Evolutionary conservation across 2,329 filamentous ascomycete genomes (phyloP).

Genomic region (Cryphonectria radicalis): DNA sequence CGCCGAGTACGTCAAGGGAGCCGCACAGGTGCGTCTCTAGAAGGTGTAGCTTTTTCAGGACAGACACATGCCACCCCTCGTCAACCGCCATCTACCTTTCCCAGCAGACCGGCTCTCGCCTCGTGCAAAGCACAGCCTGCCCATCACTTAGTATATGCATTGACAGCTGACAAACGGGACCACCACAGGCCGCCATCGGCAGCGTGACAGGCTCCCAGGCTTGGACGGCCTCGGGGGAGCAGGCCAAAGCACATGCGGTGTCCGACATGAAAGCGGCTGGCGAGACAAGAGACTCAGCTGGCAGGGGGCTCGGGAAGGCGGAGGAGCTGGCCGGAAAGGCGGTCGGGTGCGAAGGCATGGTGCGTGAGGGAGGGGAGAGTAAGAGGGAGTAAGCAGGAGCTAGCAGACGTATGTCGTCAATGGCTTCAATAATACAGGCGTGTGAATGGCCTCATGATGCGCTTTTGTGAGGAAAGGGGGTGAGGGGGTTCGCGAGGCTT

Average conservation of each 20-base stretch:
- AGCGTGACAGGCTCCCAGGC: conserved; percentile 63
- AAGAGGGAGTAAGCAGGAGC: conserved; percentile 33
- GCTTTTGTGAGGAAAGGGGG: not conserved
- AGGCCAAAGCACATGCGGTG: conserved; percentile 66
- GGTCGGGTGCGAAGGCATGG: conserved; percentile 72
- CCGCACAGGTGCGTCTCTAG: conserved; percentile 58
- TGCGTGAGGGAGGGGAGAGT: conserved; percentile 61
- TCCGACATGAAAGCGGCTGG: conserved; percentile 65
- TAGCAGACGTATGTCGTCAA: not conserved
- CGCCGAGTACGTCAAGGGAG: conserved; percentile 71
- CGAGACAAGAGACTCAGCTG: conserved; percentile 56
- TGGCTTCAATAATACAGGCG: not conserved
- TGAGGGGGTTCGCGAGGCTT: no score
- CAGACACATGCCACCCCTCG: not conserved
- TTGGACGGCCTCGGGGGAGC: conserved; percentile 67
- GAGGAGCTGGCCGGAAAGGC: conserved; percentile 68
- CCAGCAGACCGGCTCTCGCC: no score
- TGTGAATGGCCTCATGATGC: not conserved
- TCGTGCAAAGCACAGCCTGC: not conserved
- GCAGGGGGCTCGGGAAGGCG: conserved; percentile 62
- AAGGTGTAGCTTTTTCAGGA: not conserved
- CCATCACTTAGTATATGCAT: not conserved
- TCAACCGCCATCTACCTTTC: not conserved
- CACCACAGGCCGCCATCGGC: conserved; percentile 59
- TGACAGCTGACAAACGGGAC: not conserved